phyloP scores from a whole-genome alignment of 768 basidiomycete genomes.

The Calocybe gangraenosa region DNA sequence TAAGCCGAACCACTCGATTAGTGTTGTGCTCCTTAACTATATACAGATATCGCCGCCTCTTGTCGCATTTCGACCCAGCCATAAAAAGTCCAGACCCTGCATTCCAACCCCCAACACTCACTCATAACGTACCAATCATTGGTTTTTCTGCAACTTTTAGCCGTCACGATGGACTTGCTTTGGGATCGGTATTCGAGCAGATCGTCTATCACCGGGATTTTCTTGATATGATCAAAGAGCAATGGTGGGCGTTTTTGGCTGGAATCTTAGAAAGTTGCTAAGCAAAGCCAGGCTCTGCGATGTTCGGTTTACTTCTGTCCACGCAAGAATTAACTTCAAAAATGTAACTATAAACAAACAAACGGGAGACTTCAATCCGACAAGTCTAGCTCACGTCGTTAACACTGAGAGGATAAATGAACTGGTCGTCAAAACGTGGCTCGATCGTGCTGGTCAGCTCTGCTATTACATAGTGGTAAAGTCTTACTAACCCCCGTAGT shows the following conservation, averaged over 20 bases:
- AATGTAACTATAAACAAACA: slow-evolving; percentile 59
- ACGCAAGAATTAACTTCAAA: slow-evolving; percentile 66
- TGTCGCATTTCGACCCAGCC: slow-evolving; percentile 78
- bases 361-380: slow-evolving; percentile 80
- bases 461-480: not conserved
- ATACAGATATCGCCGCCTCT: slow-evolving; percentile 68
- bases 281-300: slow-evolving; percentile 64
- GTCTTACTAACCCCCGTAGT: slow-evolving; percentile 26
- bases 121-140: slow-evolving; percentile 70
- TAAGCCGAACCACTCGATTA: slow-evolving; percentile 31
- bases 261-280: slow-evolving; percentile 17
- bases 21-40: not conserved
- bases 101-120: slow-evolving; percentile 30
- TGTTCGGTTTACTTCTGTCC: slow-evolving; percentile 81
- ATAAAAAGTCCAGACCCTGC: slow-evolving; percentile 51
- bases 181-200: slow-evolving; percentile 83
- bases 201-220: slow-evolving; percentile 94
- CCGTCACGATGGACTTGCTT: slow-evolving; percentile 84
- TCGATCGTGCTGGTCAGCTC: slow-evolving; percentile 74
- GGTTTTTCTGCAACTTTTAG: slow-evolving; percentile 96
- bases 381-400: slow-evolving; percentile 74
- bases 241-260: slow-evolving; percentile 52
- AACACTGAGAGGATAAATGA: slow-evolving; percentile 77
- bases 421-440: slow-evolving; percentile 77
- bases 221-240: slow-evolving; percentile 86